Base-by-base conservation (phyloP, 2,329 filamentous ascomycete species). In the Chrysoporthe deuterocubensis region DNA sequence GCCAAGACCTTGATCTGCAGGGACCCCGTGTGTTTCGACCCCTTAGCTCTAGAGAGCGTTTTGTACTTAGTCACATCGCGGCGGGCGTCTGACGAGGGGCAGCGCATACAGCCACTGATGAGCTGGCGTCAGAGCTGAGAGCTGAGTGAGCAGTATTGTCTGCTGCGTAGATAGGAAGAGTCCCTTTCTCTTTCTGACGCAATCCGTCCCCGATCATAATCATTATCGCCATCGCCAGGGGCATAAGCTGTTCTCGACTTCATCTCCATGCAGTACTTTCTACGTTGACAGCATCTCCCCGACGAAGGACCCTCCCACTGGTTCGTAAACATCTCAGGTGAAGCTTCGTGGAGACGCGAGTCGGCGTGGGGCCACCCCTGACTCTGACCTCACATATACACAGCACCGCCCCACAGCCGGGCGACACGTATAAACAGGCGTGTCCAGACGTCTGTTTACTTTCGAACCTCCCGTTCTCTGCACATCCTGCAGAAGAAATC, bases 281-380 rank as follows among this genome's bases (percentile, higher is more conserved):
- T 11, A 11, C 18, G 18, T 21, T 50, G 46, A 50, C 46, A 9
- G 18, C 7, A 50, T 21, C 18, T 7, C 6, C 14, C n/a, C 14
- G 2, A 21, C 60, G 13, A 40, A 34, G n/a, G 57, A 44, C 37
- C 2, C 37, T 13, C n/a, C 32, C 32, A 8, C 14, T 32, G 4
- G 43, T 9, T 21, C 16, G 26, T 26, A 11, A 32, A 61, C 9
- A 40, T 63, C 46, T 54, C 40, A 42, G 14, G 46, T 21, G 50
- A 21, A 63, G 46, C 34, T 42, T 44, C 67, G 67, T 69, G 67
- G 67, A 67, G 64, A 63, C 59, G 9, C 50, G 50, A 42, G 59
- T 67, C 64, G 67, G 65, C 67, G 67, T 69, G 67, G 67, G 67
- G 65, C 61, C 37, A 60, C 54, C 61, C 65, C 67, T 67, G 67